Conservation (phyloP, 345 rosid species). For the Boechera retrofracta region DNA sequence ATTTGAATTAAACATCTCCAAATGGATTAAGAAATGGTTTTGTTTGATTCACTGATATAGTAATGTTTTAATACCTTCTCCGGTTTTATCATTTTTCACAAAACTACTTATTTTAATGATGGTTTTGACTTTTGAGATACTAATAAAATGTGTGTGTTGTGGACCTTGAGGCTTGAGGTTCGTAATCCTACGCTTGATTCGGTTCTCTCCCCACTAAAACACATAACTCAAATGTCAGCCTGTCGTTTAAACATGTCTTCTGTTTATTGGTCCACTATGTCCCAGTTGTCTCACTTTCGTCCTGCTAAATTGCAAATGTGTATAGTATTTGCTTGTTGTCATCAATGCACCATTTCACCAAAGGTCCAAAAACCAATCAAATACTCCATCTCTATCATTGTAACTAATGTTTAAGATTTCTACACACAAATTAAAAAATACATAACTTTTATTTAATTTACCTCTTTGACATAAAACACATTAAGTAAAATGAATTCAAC, state of each 20-base stretch:
- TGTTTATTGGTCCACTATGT: background rate
- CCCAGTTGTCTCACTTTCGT: background rate
- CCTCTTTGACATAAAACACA: too few relatives aligned
- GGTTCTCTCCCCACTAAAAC: background rate
- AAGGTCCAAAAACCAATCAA: slow-evolving; percentile 5
- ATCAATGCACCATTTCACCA: slow-evolving; percentile 18
- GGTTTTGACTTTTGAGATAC: slow-evolving; percentile 11
- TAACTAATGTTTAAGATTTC: too few relatives aligned
- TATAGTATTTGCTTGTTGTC: slow-evolving; percentile 9
- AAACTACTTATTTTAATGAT: background rate
- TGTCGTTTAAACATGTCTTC: background rate
- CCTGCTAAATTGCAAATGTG: background rate
- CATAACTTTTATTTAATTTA: too few relatives aligned
- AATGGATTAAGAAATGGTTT: background rate
- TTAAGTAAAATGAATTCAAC: too few relatives aligned
- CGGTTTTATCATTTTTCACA: background rate
- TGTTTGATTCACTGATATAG: background rate
- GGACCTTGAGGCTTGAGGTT: slow-evolving; percentile 2
- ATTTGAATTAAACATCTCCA: background rate
- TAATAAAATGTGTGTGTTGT: background rate
- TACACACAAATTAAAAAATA: too few relatives aligned
- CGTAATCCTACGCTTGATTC: background rate
- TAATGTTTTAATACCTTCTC: background rate
- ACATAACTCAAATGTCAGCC: slow-evolving; percentile 2
- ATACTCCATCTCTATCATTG: background rate